Percentiles rank a stretch among this genome's conserved stretches.
Evolutionary conservation across 257 asterid genomes (phyloP).

Genomic region (Solanum rostratum): DNA sequence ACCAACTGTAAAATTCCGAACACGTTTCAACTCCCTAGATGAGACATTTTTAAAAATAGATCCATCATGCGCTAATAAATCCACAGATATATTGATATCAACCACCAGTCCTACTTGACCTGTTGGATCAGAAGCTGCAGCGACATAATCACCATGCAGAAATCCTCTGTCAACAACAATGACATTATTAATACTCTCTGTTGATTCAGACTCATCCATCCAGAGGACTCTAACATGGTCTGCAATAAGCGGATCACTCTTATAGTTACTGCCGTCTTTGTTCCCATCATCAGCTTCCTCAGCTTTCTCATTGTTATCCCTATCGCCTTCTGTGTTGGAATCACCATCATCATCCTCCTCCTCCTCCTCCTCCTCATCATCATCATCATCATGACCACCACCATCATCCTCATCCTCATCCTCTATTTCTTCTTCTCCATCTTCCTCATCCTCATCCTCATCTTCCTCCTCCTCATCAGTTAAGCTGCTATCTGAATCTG

Average conservation of each 20-base stretch:
- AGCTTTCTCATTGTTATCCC: slow-evolving; percentile 18
- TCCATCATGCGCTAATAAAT: slow-evolving; percentile 58
- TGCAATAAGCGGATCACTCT: slow-evolving; percentile 40
- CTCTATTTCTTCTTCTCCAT: slow-evolving; percentile 49
- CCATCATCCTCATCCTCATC: slow-evolving; percentile 17
- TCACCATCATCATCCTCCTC: slow-evolving; percentile 5
- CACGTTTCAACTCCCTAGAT: slow-evolving; percentile 55
- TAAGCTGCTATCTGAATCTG: slow-evolving; percentile 78
- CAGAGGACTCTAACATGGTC: slow-evolving; percentile 86
- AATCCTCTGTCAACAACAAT: slow-evolving; percentile 79
- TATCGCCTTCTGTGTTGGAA: slow-evolving; percentile 28
- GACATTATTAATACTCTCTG: slow-evolving; percentile 43
- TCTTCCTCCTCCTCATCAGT: slow-evolving; percentile 67
- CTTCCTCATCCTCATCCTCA: slow-evolving; percentile 44
- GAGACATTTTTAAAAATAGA: slow-evolving; percentile 41
- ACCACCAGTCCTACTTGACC: slow-evolving; percentile 96
- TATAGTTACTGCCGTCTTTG: slow-evolving; percentile 25
- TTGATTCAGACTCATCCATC: slow-evolving; percentile 76
- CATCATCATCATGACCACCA: neutral
- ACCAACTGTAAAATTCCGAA: slow-evolving; percentile 79
- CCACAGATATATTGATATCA: slow-evolving; percentile 55
- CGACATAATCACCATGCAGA: slow-evolving; percentile 90
- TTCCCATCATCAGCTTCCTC: slow-evolving; percentile 26
- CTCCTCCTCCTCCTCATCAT: slow-evolving; percentile 5
- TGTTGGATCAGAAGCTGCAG: slow-evolving; percentile 83